A percentile compares a stretch with the other conserved stretches of the same genome.
phyloP scores from a whole-genome alignment of 805 yeast genomes.

The Candida vartiovaarae region DNA sequence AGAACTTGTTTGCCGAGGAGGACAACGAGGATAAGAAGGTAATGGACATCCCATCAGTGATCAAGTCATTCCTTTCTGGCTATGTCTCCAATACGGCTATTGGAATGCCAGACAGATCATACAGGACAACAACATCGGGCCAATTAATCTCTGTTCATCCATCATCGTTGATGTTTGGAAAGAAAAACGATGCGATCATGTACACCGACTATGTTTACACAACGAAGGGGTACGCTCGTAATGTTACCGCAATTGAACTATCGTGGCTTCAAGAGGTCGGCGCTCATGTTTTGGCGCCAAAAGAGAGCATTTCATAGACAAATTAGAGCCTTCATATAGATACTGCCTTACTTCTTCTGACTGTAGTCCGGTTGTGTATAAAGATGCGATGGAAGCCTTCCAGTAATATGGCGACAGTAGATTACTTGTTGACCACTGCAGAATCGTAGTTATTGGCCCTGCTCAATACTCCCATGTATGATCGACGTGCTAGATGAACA shows the following conservation, averaged over 20 bases:
- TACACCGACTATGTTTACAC: constrained; percentile 93
- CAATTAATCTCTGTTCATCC: constrained; percentile 88
- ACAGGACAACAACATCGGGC: constrained; percentile 76
- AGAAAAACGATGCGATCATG: constrained; percentile 79
- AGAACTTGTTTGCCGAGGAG: constrained; percentile 16
- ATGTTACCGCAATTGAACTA: constrained; percentile 72
- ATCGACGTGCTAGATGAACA: too few relatives aligned
- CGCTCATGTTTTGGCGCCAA: constrained; percentile 15
- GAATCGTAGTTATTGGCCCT: too few relatives aligned
- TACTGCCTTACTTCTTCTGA: too few relatives aligned
- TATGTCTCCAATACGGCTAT: constrained; percentile 85
- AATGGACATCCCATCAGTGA: constrained; percentile 47
- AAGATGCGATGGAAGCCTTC: too few relatives aligned
- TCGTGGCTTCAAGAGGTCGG: constrained; percentile 76
- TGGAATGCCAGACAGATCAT: constrained; percentile 92
- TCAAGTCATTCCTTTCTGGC: constrained; percentile 79
- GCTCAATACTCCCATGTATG: too few relatives aligned
- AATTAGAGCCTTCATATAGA: not conserved
- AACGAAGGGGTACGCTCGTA: constrained; percentile 86
- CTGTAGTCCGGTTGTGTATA: too few relatives aligned
- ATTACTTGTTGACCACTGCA: too few relatives aligned
- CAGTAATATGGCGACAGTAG: too few relatives aligned
- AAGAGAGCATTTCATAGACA: constrained; percentile 5
- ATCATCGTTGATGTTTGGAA: constrained; percentile 80
- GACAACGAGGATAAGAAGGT: constrained; percentile 21